Percentiles rank a stretch among this genome's conserved stretches.
Conservation (phyloP, 2,329 filamentous ascomycete genomes). For the Endoconidiophora laricicola region DNA sequence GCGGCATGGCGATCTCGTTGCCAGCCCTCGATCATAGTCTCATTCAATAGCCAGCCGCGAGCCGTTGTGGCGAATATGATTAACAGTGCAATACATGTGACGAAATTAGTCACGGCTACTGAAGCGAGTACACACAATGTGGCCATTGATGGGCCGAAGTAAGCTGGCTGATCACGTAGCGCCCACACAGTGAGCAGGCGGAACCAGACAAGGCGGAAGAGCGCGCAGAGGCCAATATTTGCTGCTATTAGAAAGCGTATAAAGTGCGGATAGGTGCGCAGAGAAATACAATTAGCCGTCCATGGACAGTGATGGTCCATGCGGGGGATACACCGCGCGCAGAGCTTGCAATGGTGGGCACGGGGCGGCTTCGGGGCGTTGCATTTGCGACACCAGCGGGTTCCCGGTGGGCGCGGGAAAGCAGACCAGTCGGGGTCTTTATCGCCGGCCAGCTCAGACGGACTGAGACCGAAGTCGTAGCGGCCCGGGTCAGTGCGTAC, state of each 20-base stretch:
- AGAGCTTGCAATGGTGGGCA: conserved; percentile 68
- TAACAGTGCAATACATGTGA: conserved; percentile 43
- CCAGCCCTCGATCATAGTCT: conserved; percentile 70
- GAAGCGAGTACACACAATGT: conserved; percentile 46
- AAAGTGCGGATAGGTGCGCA: conserved; percentile 70
- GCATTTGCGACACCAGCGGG: conserved; percentile 62
- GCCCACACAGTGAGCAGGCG: conserved; percentile 46
- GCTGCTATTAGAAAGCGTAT: conserved; percentile 59
- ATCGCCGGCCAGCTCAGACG: conserved; percentile 19
- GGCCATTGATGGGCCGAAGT: conserved; percentile 49
- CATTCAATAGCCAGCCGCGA: conserved; percentile 48
- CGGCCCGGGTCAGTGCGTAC: conserved; percentile 41
- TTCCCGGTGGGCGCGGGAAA: conserved; percentile 11
- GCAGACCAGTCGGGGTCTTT: conserved; percentile 17
- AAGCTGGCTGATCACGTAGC: conserved; percentile 50
- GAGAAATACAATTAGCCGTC: conserved; percentile 69
- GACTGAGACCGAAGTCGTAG: conserved; percentile 28
- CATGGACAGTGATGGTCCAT: conserved; percentile 85
- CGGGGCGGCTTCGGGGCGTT: conserved; percentile 56
- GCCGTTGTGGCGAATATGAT: conserved; percentile 49
- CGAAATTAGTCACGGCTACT: conserved; percentile 38
- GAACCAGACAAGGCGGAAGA: conserved; percentile 42
- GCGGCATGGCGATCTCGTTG: conserved; percentile 49
- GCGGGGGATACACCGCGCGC: conserved; percentile 55
- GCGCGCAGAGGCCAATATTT: conserved; percentile 44